Percentiles rank a stretch among this genome's conserved stretches.
phyloP scores from a whole-genome alignment of 108 stramenopile species.

The Cyclotella distinguenda region DNA sequence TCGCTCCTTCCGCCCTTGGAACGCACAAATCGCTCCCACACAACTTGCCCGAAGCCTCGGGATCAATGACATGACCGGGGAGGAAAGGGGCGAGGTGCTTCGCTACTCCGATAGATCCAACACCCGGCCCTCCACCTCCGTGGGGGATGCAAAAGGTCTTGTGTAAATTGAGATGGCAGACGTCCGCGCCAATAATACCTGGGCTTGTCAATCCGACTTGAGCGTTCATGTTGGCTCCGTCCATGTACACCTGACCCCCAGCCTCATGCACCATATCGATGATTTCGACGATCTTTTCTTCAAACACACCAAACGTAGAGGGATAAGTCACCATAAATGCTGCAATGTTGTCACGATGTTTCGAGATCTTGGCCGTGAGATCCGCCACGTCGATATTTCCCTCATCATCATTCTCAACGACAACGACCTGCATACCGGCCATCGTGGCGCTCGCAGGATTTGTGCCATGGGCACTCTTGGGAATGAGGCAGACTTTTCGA shows the following conservation, averaged over 20 bases:
- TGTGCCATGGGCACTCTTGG: conserved; percentile 98
- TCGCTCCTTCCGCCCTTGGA: conserved; percentile 74
- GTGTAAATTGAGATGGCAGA: conserved; percentile 99
- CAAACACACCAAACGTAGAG: conserved; percentile 98
- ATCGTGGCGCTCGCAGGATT: conserved; percentile 97
- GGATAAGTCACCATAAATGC: conserved; percentile 99
- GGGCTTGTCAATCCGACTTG: conserved; percentile 97
- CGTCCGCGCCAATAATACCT: conserved; percentile 96
- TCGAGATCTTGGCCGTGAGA: conserved; percentile 86
- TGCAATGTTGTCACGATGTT: conserved; percentile 90
- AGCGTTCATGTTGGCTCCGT: conserved; percentile 99
- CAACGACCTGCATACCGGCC: conserved; percentile 97
- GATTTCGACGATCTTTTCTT: conserved; percentile 93
- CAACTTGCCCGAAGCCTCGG: conserved; percentile 79
- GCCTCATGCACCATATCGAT: conserved; percentile 86
- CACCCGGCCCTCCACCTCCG: conserved; percentile 98
- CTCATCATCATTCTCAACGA: conserved; percentile 90
- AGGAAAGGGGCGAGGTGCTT: conserved; percentile 95
- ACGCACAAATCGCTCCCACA: conserved; percentile 78
- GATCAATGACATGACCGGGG: conserved; percentile 92
- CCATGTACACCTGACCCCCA: conserved; percentile 99
- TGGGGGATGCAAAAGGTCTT: conserved; percentile 99
- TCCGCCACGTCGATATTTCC: conserved; percentile 96
- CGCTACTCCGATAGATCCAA: conserved; percentile 97
- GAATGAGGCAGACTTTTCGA: conserved; percentile 97